phyloP scores from a whole-genome alignment of 2,329 filamentous ascomycete species.

The Arthrobotrys sinensis region DNA sequence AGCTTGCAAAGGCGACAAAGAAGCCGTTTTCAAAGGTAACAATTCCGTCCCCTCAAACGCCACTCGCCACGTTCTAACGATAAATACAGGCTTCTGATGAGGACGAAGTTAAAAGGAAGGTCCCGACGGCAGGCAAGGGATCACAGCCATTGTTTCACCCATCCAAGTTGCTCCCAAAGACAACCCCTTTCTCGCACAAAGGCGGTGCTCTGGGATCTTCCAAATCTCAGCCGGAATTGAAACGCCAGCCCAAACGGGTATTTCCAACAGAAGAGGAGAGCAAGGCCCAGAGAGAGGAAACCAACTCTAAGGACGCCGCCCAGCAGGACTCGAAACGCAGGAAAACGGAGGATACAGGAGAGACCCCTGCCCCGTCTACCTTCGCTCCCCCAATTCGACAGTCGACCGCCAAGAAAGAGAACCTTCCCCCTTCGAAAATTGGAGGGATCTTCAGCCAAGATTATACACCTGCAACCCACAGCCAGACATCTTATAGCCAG shows the following conservation, averaged over 20 bases:
- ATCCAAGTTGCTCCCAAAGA: slow-evolving; percentile 42
- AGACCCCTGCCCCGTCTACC: slow-evolving; percentile 76
- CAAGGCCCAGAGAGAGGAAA: slow-evolving; percentile 23
- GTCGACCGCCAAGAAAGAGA: slow-evolving; percentile 74
- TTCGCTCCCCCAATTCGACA: slow-evolving; percentile 89
- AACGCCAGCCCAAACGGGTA: slow-evolving; percentile 61
- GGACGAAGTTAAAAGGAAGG: slow-evolving; percentile 77
- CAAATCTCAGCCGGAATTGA: slow-evolving; percentile 47
- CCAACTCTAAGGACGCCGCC: slow-evolving; percentile 72
- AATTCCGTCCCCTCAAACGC: not conserved
- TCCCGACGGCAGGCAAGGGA: slow-evolving; percentile 68
- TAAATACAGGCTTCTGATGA: slow-evolving; percentile 69
- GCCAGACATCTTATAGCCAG: slow-evolving; percentile 29
- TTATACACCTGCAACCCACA: slow-evolving; percentile 42
- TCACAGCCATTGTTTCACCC: slow-evolving; percentile 39
- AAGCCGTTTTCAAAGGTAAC: slow-evolving; percentile 47
- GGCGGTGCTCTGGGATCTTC: not conserved
- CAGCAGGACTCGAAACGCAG: slow-evolving; percentile 84
- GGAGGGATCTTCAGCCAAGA: slow-evolving; percentile 58
- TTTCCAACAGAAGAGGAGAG: slow-evolving; percentile 62
- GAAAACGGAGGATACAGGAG: slow-evolving; percentile 78
- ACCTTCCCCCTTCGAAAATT: slow-evolving; percentile 64
- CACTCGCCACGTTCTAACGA: slow-evolving; percentile 64
- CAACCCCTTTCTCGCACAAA: slow-evolving; percentile 38
- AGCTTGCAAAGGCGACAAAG: slow-evolving; percentile 65